Evolutionary conservation across 371 early-diverging fungal species (phyloP).

Genomic region (Syncephalastrum monosporum): DNA sequence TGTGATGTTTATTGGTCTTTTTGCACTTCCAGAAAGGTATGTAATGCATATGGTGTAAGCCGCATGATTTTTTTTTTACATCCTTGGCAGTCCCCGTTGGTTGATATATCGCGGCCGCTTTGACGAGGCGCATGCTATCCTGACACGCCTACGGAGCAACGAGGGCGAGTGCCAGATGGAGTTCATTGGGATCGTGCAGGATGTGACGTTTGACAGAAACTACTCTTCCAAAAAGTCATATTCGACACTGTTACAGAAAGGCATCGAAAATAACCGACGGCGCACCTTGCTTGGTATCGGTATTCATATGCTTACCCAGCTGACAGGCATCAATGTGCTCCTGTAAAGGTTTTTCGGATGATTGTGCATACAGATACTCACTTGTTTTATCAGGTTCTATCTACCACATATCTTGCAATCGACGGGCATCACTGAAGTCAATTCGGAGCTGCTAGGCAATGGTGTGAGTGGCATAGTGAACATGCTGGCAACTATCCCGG

Average conservation of each 20-base stretch:
- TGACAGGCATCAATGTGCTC: constrained; percentile 75
- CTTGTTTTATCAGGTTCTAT: constrained; percentile 37
- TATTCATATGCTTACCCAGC: constrained; percentile 73
- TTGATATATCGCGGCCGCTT: constrained; percentile 62
- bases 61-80: background rate
- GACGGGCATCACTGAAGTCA: constrained; percentile 54
- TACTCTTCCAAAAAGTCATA: constrained; percentile 38
- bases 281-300: constrained; percentile 69
- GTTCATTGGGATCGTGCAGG: constrained; percentile 68
- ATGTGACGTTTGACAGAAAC: constrained; percentile 62
- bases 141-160: constrained; percentile 66
- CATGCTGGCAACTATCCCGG: constrained; percentile 23
- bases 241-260: constrained; percentile 41
- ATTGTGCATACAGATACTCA: background rate
- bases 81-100: constrained; percentile 82
- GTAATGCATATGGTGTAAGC: background rate
- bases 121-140: constrained; percentile 68
- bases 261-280: constrained; percentile 56
- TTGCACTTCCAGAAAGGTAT: constrained; percentile 65
- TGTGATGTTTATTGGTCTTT: constrained; percentile 61
- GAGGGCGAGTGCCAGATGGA: constrained; percentile 41
- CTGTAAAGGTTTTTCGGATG: constrained; percentile 44
- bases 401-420: constrained; percentile 66
- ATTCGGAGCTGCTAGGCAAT: constrained; percentile 31
- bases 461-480: constrained; percentile 20